A percentile compares a stretch with the other conserved stretches of the same genome.
These are phyloP conservation scores for Chalciporus sp. DNA, from an alignment of 1,284 basidiomycete species.

Conservation along the genomic window DNA sequence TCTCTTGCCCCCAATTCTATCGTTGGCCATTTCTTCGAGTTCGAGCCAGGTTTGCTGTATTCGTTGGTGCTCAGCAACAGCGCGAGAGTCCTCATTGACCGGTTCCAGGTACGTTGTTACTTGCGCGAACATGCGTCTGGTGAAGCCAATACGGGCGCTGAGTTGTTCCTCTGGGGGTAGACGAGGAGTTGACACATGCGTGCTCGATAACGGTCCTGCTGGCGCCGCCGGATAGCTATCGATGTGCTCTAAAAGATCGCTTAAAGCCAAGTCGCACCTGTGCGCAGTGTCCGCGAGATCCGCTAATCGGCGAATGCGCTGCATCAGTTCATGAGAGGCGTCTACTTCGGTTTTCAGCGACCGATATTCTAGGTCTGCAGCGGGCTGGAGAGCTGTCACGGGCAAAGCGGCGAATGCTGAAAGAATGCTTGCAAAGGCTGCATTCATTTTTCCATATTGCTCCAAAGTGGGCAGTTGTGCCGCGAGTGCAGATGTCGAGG, in stretches of 20 bases:
- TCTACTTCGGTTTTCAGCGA: slow-evolving; percentile 63
- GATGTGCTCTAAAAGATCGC: slow-evolving; percentile 79
- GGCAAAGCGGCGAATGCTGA: slow-evolving; percentile 53
- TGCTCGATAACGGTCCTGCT: slow-evolving; percentile 51
- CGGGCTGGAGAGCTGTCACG: slow-evolving; percentile 38
- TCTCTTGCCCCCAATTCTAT: slow-evolving; percentile 58
- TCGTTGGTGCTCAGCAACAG: slow-evolving; percentile 58
- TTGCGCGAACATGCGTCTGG: slow-evolving; percentile 49
- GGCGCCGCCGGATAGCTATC: slow-evolving; percentile 72
- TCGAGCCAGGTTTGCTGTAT: slow-evolving; percentile 78
- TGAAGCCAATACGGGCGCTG: slow-evolving; percentile 60
- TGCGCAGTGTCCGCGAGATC: slow-evolving; percentile 50
- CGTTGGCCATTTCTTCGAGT: slow-evolving; percentile 75
- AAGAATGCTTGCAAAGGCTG: slow-evolving; percentile 49
- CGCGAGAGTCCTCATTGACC: slow-evolving; percentile 59
- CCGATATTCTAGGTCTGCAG: slow-evolving; percentile 56
- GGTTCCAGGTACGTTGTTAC: slow-evolving; percentile 44
- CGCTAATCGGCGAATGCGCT: slow-evolving; percentile 54
- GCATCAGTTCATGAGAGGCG: slow-evolving; percentile 50
- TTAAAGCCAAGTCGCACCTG: slow-evolving; percentile 71
- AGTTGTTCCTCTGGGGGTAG: slow-evolving; percentile 67
- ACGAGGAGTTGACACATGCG: slow-evolving; percentile 43
- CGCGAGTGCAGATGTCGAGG: slow-evolving; percentile 37
- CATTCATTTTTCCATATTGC: slow-evolving; percentile 45
- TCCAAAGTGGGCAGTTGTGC: slow-evolving; percentile 54